Conservation (phyloP, 1,284 basidiomycete genomes). For the Tilletiopsis washingtonensis region DNA sequence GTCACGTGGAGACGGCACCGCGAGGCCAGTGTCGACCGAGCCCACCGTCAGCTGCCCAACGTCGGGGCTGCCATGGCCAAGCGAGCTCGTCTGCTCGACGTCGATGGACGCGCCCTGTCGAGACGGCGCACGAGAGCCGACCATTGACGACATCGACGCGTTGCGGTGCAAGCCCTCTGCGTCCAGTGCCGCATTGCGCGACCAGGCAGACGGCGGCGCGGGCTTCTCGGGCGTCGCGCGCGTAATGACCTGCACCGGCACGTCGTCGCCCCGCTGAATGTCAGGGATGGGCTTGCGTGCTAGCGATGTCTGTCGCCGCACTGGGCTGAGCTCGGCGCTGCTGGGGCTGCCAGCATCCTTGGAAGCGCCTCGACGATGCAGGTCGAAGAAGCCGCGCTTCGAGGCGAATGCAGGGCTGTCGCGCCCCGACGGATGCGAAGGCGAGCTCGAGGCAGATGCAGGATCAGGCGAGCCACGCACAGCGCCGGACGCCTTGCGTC, state of each 20-base stretch:
- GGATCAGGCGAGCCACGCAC: neutral
- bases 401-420: neutral
- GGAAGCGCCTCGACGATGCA: neutral
- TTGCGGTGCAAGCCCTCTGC: too few relatives aligned
- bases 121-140: neutral
- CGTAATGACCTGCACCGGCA: too few relatives aligned
- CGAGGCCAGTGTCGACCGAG: neutral
- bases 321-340: neutral
- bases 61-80: too few relatives aligned
- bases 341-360: neutral
- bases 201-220: too few relatives aligned
- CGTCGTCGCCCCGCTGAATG: too few relatives aligned
- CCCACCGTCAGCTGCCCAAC: neutral
- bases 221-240: too few relatives aligned
- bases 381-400: neutral
- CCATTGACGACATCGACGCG: too few relatives aligned
- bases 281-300: too few relatives aligned
- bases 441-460: neutral
- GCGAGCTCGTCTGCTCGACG: neutral
- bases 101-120: neutral
- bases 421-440: neutral
- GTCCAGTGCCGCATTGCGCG: too few relatives aligned
- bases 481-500: slow-evolving; percentile 25
- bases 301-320: too few relatives aligned
- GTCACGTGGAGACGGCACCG: neutral